Base-by-base conservation (phyloP, 225 moss, liverwort and hornwort genomes). In the Physcomitrellopsis africana region DNA sequence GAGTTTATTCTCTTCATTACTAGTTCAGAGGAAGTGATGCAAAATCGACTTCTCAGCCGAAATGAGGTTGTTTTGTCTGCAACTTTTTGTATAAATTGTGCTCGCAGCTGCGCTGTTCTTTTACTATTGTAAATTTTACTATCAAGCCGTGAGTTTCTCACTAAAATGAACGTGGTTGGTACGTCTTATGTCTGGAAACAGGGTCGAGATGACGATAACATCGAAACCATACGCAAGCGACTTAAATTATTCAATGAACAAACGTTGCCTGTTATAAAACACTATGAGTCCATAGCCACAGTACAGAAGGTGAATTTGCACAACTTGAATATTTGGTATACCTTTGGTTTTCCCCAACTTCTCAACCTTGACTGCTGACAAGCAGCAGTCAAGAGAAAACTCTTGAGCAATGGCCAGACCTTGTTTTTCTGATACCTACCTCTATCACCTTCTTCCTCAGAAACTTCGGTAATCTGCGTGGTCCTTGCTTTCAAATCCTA, bases 181-280 rank as follows among this genome's bases (percentile, higher is more conserved):
- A 52, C 71, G 14, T 19, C 58, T 61, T 71, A 24, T 42, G 27
- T 54, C 54, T 29, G 43, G 56, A 43, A 53, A 46, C 73, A 96
- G 96, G 96, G 94, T 82, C 96, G 96, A 81, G 91, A 68, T 71
- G 96, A 96, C 82, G 96, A 96, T 76, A 96, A 96, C 63, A 83
- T 92, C 65, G 94, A 94, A 72, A 92, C 91, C 2, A 92, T 96
- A 20, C 89, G 91, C 65, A 96, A 96, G 76, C 89, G 96, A 23
- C 87, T 96, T 60, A 86, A 92, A 78, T 82, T 96, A 22, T 96
- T 96, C 77, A 75, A 89, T 15, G 91, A 96, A 75, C 86, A 88
- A 23, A 96, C 92, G 75, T 75, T 96, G 77, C 96, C 96, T 57
- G 92, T 96, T 57, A 77, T 96, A 68, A 87, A 92, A 43, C 78